Evolutionary conservation across 805 yeast genomes (phyloP), one percentile per base, ranked within the genome.

Genomic region (Spathaspora gorwiae): DNA sequence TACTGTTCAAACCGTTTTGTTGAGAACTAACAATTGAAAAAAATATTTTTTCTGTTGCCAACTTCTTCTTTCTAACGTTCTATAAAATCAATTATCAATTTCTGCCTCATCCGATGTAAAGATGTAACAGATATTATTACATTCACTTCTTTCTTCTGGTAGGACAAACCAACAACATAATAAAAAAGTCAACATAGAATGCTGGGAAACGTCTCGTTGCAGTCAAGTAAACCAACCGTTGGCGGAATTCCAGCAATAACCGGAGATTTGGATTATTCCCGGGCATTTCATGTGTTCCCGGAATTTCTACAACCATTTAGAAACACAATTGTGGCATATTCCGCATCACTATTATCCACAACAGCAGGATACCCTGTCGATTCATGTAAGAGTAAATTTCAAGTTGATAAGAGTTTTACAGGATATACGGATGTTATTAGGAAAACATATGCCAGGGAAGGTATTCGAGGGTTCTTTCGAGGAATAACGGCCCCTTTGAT

Each of bases 371-470:
- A 82, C 56, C 96, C 96, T 0, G 63, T 88, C 41, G 96, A 88
- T 59, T 84, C 94, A n/a, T 72, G 89, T 47, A 88, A 88, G 61
- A 89, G 95, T 0, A 70, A 96, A 48, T 82, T 86, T 81, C 96
- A 88, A 60, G 84, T 95, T 0, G 84, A 86, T 56, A 72, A 76
- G 44, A 59, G 61, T 41, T 87, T 79, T 64, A 66, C 67, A 12
- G 73, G 78, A 42, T 74, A 83, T 26, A 60, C 71, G 42, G 80
- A 79, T 45, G 87, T 95, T 57, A 66, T 84, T 14, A 55, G 57
- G 32, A 65, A 73, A 38, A 83, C 95, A 0, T 66, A 79, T 27
- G 54, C 59, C 7, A 61, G 68, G 8, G 96, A 86, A 56, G 96
- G 96, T 0, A 34, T 81, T 5, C 50, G 62, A 6, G 94, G 92